Conservation (phyloP, 2,329 filamentous ascomycete genomes). For the Aquanectria penicillioides region DNA sequence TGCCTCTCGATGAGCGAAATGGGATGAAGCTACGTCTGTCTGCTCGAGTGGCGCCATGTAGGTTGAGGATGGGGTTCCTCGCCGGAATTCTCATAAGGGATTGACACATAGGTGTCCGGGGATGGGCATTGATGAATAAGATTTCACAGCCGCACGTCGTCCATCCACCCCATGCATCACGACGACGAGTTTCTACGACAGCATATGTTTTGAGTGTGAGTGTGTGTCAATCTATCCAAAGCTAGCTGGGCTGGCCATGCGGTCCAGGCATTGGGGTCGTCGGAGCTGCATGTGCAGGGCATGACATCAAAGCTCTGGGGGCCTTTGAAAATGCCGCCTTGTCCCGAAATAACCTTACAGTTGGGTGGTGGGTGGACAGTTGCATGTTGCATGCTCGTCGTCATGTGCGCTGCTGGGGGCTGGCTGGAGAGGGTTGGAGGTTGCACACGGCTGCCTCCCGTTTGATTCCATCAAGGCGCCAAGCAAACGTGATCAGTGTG, state of each 20-base stretch:
- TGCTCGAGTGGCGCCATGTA: slow-evolving; percentile 5
- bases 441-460: neutral
- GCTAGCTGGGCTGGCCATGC: too few species aligned
- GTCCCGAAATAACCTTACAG: neutral
- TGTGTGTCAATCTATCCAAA: neutral
- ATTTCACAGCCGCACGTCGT: neutral
- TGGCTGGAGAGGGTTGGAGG: neutral
- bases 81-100: neutral
- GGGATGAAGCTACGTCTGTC: neutral
- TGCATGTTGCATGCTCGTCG: neutral
- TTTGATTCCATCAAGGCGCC: too few species aligned
- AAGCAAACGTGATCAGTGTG: too few species aligned
- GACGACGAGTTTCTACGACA: too few species aligned
- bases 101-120: too few species aligned
- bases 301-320: neutral
- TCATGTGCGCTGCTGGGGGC: slow-evolving; percentile 6
- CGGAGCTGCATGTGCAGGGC: neutral
- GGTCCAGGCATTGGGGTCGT: too few species aligned
- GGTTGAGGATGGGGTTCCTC: neutral
- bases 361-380: too few species aligned
- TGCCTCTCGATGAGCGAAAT: neutral
- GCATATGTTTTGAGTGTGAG: too few species aligned
- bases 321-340: neutral
- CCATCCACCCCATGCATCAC: neutral
- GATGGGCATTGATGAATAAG: slow-evolving; percentile 19